Percentiles rank a stretch among this genome's conserved stretches.
These are phyloP conservation scores for Cladophialophora immunda DNA, from an alignment of 2,329 filamentous ascomycete genomes.

Conservation along the genomic window DNA sequence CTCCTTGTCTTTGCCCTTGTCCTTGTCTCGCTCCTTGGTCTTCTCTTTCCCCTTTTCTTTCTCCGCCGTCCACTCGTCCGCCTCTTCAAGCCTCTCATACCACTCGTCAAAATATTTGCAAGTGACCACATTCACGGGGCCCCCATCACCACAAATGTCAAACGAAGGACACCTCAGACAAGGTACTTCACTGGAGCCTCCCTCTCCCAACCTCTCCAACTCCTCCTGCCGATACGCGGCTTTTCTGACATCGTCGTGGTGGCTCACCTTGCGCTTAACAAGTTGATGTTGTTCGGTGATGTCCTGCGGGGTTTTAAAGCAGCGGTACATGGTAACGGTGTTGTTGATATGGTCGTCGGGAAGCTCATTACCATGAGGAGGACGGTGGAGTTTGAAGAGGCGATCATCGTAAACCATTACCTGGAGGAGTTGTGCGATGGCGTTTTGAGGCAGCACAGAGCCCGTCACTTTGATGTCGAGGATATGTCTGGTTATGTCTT, in stretches of 20 bases:
- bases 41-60: constrained; percentile 22
- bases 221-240: constrained; percentile 42
- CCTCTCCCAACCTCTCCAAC: constrained; percentile 60
- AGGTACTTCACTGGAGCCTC: constrained; percentile 85
- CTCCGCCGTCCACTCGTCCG: constrained; percentile 29
- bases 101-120: constrained; percentile 93
- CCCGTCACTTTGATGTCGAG: constrained; percentile 75
- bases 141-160: constrained; percentile 88
- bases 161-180: constrained; percentile 94
- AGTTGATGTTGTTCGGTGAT: constrained; percentile 40
- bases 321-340: constrained; percentile 52
- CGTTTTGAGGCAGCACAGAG: constrained; percentile 62
- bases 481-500: constrained; percentile 78
- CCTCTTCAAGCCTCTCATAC: constrained; percentile 60
- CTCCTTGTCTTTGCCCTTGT: constrained; percentile 11
- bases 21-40: constrained; percentile 16
- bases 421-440: constrained; percentile 85
- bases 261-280: constrained; percentile 36
- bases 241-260: constrained; percentile 40
- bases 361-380: constrained; percentile 29
- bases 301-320: constrained; percentile 51
- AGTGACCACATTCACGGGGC: constrained; percentile 85
- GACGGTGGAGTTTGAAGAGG: constrained; percentile 63
- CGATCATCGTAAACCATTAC: constrained; percentile 89
- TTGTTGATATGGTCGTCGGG: constrained; percentile 30